Conservation (phyloP, 2,329 filamentous ascomycete genomes). For the Penicillium paneum region DNA sequence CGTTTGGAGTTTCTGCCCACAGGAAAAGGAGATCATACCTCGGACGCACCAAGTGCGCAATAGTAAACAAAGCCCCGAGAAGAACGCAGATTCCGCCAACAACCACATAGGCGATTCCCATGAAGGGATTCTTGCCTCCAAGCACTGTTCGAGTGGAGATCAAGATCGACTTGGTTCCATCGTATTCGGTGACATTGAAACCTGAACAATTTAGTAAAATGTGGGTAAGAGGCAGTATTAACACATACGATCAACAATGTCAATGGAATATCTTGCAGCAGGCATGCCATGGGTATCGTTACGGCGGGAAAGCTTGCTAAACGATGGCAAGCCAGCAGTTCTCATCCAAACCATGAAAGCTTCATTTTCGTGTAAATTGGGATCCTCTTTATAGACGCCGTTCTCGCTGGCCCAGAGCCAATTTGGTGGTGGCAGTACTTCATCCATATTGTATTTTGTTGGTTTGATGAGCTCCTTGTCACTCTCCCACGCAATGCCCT, state of each 20-base stretch:
- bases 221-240: background rate
- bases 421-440: slow-evolving; percentile 80
- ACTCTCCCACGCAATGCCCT: slow-evolving; percentile 80
- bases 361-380: slow-evolving; percentile 71
- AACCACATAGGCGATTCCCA: slow-evolving; percentile 93
- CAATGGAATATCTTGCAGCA: slow-evolving; percentile 69
- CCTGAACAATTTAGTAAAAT: slow-evolving; percentile 50
- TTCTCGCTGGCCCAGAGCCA: slow-evolving; percentile 77
- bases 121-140: slow-evolving; percentile 91
- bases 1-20: background rate
- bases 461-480: slow-evolving; percentile 75
- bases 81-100: slow-evolving; percentile 91
- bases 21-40: slow-evolving; percentile 55
- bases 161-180: slow-evolving; percentile 84
- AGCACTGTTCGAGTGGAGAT: slow-evolving; percentile 89
- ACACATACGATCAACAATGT: slow-evolving; percentile 73
- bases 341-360: slow-evolving; percentile 99
- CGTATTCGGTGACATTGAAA: slow-evolving; percentile 74
- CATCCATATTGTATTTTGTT: slow-evolving; percentile 60
- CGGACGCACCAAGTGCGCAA: slow-evolving; percentile 86
- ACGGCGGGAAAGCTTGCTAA: slow-evolving; percentile 86
- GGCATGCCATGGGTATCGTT: slow-evolving; percentile 70
- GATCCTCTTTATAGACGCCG: slow-evolving; percentile 68
- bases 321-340: slow-evolving; percentile 86
- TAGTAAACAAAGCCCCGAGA: slow-evolving; percentile 81